Base-by-base conservation (phyloP, 495 filamentous ascomycete species). In the Neurospora sublineolata region DNA sequence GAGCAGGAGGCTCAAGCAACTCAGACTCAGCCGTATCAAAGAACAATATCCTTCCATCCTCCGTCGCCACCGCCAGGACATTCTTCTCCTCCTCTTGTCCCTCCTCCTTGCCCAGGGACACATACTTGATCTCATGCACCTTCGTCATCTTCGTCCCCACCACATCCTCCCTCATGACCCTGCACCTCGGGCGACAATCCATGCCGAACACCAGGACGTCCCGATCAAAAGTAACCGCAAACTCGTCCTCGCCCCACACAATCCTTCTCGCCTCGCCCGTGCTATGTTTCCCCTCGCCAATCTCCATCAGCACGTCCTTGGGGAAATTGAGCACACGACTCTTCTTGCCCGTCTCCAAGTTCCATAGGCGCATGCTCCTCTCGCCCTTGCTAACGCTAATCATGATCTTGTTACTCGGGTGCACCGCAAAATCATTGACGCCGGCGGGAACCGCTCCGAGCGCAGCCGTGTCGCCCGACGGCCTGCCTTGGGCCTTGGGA, bases 361-460 rank as follows among this genome's bases (percentile, higher is more conserved):
- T 98, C 95, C 95, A 99, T 73, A 98, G 82, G 73, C 95, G 84
- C 91, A 99, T 94, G 75, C 89, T 93, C 69, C 88, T 87, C 84
- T 98, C 96, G 46, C 94, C 94, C 72, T 89, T 91, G 37, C 91
- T 89, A 4, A 98, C 94, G 76, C 88, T 94, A 67, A 99, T 86
- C 89, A 97, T 95, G 69, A 99, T 86, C 83, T 97, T 98, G 87
- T 94, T 92, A 80, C 91, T 94, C 4, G 95, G 96, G 76, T 99
- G 96, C 5, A 98, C 89, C 12, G 96, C 94, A 82, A 98, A 93
- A 78, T 94, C 93, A 76, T 97, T 98, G 64, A 99, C 87, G 14
- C 95, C 95, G n/a, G 89, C 85, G 3, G 94, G 93, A n/a, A 89
- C 87, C 14, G 88, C 92, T 12, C 92, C 95, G n/a, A 88, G 83